Conservation (phyloP, 106 monocot species). For the Allium fistulosum region DNA sequence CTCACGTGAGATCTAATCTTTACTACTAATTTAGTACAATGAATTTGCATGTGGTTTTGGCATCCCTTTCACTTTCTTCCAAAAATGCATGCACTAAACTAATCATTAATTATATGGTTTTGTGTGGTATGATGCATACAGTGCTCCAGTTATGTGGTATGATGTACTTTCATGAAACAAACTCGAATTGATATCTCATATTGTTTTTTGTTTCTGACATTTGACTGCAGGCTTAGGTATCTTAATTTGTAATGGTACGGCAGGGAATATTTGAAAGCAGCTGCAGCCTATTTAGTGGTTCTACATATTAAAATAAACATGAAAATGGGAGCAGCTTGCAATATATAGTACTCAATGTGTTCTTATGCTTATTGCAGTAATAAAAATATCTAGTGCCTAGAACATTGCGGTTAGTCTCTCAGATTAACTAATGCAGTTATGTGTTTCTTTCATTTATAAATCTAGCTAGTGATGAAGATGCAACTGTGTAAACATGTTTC, state of each 20-base stretch:
- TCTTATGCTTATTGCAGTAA: no score
- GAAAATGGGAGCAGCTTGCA: no score
- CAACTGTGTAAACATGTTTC: no score
- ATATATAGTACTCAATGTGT: no score
- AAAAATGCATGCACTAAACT: constrained; percentile 1
- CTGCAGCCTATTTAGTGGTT: no score
- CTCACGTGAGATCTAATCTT: constrained; percentile 28
- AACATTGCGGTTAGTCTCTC: no score
- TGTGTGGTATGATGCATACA: not conserved
- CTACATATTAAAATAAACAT: no score
- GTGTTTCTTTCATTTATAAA: no score
- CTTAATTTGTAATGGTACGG: constrained; percentile 5
- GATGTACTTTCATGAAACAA: not conserved
- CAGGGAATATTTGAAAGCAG: not conserved
- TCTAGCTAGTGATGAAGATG: no score
- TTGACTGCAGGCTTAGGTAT: constrained; percentile 9
- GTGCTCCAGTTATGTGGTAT: not conserved
- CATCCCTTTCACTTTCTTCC: not conserved
- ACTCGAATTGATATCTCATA: not conserved
- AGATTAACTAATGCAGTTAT: no score
- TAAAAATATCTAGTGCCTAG: no score
- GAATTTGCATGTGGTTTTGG: constrained; percentile 5
- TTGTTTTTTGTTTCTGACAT: not conserved
- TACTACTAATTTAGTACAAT: not conserved
- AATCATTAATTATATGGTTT: no score